Base-by-base conservation (phyloP, 257 asterid species). In the Thymus mandschuricus region DNA sequence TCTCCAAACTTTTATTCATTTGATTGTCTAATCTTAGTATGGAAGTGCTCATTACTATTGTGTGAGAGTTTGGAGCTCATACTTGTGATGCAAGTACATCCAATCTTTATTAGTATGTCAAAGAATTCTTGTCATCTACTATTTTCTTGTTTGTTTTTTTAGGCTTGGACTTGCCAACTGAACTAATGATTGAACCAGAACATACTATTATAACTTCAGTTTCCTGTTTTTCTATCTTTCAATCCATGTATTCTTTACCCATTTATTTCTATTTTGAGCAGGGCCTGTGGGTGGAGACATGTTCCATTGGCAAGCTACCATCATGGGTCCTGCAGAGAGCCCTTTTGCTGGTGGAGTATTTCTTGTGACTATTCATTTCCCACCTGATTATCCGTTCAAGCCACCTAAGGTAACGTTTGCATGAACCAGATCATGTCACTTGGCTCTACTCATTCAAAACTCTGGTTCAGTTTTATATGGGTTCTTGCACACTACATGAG, bases 251-350 rank as follows among this genome's bases (percentile, higher is more conserved):
- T 9, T 44, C 2, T 44, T 44, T 44, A 44, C 49, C 12, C 8
- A 44, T 44, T 44, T 44, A 3, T 44, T 7, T 44, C 49, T 41
- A 61, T n/a, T 62, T 41, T 40, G 3, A 46, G 66, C 82, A 89
- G 96, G 96, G 34, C 95, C 95, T 57, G 88, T 87, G 43, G 96
- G 90, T 31, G 86, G 81, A 66, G 96, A 89, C 66, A 87, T 87
- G 87, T 89, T 89, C 77, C 89, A 85, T 31, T 89, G 93, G 92
- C 93, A 87, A 77, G 96, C 96, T 64, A 89, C 96, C 34, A 89
- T 89, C 62, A 89, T 89, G 93, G 93, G 93, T 74, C 96, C 96
- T 45, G 58, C 88, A 0, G 96, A 87, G 40, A 87, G 96, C 79
- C 96, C 96, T n/a, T 89, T 85, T 77, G 31, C 91, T 52, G 96